Evolutionary conservation across 495 filamentous ascomycete species (phyloP).

Genomic region (Viridothelium virens): DNA sequence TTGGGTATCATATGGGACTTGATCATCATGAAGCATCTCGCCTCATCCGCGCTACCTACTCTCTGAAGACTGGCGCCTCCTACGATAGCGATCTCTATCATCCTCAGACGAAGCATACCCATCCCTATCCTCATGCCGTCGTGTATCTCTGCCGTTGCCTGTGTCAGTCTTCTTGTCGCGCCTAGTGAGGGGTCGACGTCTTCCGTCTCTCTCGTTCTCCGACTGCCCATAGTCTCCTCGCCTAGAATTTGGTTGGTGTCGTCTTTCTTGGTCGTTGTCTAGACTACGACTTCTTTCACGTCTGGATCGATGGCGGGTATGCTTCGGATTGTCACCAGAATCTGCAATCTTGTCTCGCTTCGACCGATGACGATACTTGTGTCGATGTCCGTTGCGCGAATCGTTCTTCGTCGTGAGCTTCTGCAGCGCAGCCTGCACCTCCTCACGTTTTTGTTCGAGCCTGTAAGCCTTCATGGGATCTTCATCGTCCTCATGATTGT

Average conservation of each 20-base stretch:
- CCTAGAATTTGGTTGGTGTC: background rate
- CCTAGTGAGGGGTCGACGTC: background rate
- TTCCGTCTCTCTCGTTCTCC: background rate
- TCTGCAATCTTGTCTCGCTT: constrained; percentile 3
- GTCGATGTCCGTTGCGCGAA: constrained; percentile 2
- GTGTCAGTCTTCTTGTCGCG: background rate
- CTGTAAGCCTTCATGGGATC: constrained; percentile 95
- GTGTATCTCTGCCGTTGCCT: background rate
- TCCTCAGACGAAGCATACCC: background rate
- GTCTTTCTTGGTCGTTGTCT: background rate
- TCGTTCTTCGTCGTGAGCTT: constrained; percentile 42
- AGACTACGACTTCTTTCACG: constrained; percentile 1
- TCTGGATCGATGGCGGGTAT: background rate
- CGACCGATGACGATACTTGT: constrained; percentile 9
- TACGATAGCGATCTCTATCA: background rate
- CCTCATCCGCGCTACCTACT: background rate
- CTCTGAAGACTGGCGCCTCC: constrained; percentile 4
- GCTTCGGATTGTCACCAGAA: background rate
- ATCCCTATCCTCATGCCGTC: background rate
- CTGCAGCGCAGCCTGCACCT: constrained; percentile 63
- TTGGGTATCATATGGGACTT: background rate
- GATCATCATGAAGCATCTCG: background rate
- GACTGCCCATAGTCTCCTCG: background rate
- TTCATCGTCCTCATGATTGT: constrained; percentile 66
- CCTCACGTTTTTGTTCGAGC: constrained; percentile 80